A percentile compares a stretch with the other conserved stretches of the same genome.
Conservation (phyloP, 305 asterid species). For the Rubia peregrina region DNA sequence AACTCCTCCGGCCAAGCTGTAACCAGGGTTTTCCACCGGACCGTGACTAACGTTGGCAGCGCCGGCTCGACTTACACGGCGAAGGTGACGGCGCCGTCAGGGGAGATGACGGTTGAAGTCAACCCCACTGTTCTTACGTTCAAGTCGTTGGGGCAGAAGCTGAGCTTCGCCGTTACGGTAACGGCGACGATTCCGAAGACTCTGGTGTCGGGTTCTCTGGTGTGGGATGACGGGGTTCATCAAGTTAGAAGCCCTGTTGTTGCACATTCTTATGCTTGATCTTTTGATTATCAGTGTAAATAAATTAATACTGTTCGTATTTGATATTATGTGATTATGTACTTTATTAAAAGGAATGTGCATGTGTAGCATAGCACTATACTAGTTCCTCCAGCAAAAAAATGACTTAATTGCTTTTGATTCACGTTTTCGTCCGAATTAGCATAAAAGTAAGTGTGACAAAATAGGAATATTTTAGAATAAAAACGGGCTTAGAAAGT, state of each 20-base stretch:
- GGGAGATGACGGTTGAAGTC: conserved; percentile 30
- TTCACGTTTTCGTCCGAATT: too few relatives aligned
- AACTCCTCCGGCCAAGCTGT: conserved; percentile 10
- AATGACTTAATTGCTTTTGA: too few relatives aligned
- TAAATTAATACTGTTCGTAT: too few relatives aligned
- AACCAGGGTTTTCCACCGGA: conserved; percentile 33
- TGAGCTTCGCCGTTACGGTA: conserved; percentile 30
- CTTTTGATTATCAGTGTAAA: background rate
- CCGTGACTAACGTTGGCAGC: conserved; percentile 55
- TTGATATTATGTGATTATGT: too few relatives aligned
- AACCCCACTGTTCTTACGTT: conserved; percentile 37
- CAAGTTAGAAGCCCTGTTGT: conserved; percentile 58
- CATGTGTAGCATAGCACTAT: too few relatives aligned
- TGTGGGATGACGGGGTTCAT: conserved; percentile 51
- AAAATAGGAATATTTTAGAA: too few relatives aligned
- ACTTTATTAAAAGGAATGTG: too few relatives aligned
- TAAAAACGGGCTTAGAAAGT: too few relatives aligned
- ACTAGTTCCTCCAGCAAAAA: too few relatives aligned
- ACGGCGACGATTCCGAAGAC: conserved; percentile 14
- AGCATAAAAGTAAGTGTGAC: too few relatives aligned
- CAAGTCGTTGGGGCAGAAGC: conserved; percentile 35
- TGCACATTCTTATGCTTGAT: conserved; percentile 19
- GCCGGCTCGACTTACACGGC: conserved; percentile 41
- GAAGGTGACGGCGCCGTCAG: conserved; percentile 11
- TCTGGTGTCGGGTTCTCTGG: conserved; percentile 37